phyloP scores from a whole-genome alignment of 2,329 filamentous ascomycete species.

The Colletotrichum melonis region DNA sequence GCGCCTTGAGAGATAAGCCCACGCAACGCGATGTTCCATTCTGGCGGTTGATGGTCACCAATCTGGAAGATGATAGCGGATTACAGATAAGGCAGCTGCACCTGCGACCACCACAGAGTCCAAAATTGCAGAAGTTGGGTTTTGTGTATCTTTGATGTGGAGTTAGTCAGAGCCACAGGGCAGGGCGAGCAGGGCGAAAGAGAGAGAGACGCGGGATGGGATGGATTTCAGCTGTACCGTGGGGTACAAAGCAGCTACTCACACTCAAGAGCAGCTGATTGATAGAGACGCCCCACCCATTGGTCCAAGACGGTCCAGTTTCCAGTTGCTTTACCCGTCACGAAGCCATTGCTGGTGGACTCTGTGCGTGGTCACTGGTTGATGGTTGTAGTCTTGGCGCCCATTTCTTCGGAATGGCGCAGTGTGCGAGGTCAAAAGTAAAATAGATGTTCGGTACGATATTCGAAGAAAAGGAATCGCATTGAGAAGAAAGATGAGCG shows the following conservation, averaged over 20 bases:
- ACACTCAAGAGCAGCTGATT: background rate
- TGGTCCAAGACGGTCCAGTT: background rate
- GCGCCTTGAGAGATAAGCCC: background rate
- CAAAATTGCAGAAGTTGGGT: background rate
- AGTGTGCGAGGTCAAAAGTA: background rate
- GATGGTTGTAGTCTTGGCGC: background rate
- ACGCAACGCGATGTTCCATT: too few relatives aligned
- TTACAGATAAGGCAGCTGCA: background rate
- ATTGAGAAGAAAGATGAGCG: background rate
- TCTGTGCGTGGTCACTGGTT: background rate
- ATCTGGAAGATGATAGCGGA: background rate
- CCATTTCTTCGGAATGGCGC: background rate
- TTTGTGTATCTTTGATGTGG: slow-evolving; percentile 13
- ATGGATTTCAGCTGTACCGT: background rate
- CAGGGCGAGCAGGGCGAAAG: slow-evolving; percentile 1
- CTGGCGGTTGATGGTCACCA: background rate
- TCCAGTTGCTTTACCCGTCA: background rate
- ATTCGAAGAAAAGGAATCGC: background rate
- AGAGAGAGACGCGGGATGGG: background rate
- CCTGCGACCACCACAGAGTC: background rate
- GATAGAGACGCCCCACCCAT: background rate
- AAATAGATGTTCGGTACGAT: background rate
- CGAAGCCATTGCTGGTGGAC: too few relatives aligned
- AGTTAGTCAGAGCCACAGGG: background rate
- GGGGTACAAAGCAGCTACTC: background rate